phyloP scores from a whole-genome alignment of 2,329 filamentous ascomycete species.

The Microsporum canis region DNA sequence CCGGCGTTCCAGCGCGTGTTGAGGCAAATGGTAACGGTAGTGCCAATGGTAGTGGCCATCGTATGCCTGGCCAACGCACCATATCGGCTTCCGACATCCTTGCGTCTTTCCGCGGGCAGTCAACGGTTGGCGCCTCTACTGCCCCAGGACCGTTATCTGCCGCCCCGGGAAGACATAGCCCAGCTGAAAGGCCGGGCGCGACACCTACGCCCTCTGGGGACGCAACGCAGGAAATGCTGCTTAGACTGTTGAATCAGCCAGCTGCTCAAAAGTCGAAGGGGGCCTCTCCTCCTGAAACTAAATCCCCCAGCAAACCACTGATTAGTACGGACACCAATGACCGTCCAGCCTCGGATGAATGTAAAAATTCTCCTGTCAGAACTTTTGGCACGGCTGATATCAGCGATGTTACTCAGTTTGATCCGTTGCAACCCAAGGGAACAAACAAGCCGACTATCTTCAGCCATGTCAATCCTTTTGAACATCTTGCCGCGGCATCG shows the following conservation, averaged over 20 bases:
- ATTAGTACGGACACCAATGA: conserved; percentile 13
- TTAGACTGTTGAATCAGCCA: conserved; percentile 72
- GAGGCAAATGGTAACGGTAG: conserved; percentile 15
- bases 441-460: conserved; percentile 43
- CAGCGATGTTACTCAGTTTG: conserved; percentile 27
- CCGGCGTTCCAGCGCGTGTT: conserved; percentile 20
- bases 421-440: conserved; percentile 26
- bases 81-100: conserved; percentile 49
- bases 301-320: not conserved
- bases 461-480: conserved; percentile 62
- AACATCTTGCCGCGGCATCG: conserved; percentile 55
- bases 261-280: conserved; percentile 28
- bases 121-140: conserved; percentile 22
- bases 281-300: conserved; percentile 20
- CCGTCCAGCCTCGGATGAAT: conserved; percentile 8
- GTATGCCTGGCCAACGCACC: conserved; percentile 22
- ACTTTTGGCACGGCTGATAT: conserved; percentile 22
- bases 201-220: conserved; percentile 36
- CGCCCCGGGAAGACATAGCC: conserved; percentile 18
- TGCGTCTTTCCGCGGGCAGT: conserved; percentile 44
- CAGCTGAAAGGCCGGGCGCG: conserved; percentile 9
- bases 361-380: conserved; percentile 22
- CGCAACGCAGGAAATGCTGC: conserved; percentile 72
- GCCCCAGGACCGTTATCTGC: conserved; percentile 14
- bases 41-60: conserved; percentile 9